phyloP scores from a whole-genome alignment of 1,139 yeast species.

The Yamadazyma membranifaciens region DNA sequence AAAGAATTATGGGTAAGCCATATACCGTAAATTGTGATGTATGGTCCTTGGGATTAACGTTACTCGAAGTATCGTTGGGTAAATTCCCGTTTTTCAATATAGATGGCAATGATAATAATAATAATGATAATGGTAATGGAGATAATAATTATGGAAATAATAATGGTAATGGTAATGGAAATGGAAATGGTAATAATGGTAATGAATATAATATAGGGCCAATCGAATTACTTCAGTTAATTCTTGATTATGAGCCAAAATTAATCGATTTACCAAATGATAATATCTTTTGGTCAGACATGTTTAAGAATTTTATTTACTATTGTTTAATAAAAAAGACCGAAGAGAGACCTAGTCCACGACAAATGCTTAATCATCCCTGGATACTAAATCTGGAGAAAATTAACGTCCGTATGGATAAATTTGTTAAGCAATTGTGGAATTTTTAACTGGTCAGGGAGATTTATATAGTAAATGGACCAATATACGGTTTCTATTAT shows the following conservation, averaged over 20 bases:
- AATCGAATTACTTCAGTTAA: constrained; percentile 78
- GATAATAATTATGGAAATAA: constrained; percentile 19
- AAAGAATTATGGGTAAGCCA: constrained; percentile 91
- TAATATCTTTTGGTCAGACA: constrained; percentile 76
- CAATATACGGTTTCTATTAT: too few species aligned
- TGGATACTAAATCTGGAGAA: constrained; percentile 80
- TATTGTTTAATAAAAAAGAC: constrained; percentile 83
- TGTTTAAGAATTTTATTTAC: constrained; percentile 79
- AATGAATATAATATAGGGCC: constrained; percentile 54
- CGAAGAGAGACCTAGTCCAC: constrained; percentile 80
- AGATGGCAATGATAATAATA: constrained; percentile 21
- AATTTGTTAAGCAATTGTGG: constrained; percentile 83
- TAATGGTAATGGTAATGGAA: constrained; percentile 15
- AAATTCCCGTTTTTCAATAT: constrained; percentile 62
- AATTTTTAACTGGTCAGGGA: constrained; percentile 25
- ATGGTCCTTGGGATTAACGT: constrained; percentile 91
- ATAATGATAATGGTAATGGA: constrained; percentile 13
- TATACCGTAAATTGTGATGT: constrained; percentile 94
- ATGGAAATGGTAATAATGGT: constrained; percentile 11
- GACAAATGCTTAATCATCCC: constrained; percentile 89
- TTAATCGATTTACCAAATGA: constrained; percentile 74
- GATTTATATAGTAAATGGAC: neutral
- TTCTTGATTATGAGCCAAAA: constrained; percentile 76
- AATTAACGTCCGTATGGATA: constrained; percentile 79
- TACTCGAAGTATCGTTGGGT: constrained; percentile 90